phyloP scores from a whole-genome alignment of 192 early-diverging fungal species.

The Spinellus fusiger region DNA sequence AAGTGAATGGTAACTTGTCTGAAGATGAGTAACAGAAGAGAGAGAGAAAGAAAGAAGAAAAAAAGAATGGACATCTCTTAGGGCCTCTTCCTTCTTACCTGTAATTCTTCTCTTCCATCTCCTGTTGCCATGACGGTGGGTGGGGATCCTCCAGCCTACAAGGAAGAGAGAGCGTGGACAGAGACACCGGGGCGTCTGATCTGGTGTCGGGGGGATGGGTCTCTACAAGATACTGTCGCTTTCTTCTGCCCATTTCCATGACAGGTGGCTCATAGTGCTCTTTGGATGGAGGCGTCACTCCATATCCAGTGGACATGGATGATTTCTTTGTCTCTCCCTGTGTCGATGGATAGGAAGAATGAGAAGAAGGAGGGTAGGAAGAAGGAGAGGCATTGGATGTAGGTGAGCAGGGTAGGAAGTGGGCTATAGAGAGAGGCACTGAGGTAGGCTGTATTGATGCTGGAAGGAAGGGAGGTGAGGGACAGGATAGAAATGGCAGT shows the following conservation, averaged over 20 bases:
- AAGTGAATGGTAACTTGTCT: not conserved
- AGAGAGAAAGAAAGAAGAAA: no score
- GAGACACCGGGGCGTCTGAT: no score
- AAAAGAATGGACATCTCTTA: no score
- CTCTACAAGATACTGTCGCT: no score
- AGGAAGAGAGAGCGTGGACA: no score
- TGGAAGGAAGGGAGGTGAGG: not conserved
- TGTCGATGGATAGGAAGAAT: not conserved
- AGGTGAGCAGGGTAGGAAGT: not conserved
- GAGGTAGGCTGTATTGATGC: not conserved
- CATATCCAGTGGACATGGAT: slow-evolving; percentile 9
- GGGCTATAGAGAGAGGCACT: not conserved
- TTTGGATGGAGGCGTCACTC: slow-evolving; percentile 23
- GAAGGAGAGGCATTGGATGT: slow-evolving; percentile 7
- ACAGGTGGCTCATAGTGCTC: slow-evolving; percentile 20
- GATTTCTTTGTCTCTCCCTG: not conserved
- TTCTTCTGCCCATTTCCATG: not conserved
- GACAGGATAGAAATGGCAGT: not conserved
- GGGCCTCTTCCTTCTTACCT: no score
- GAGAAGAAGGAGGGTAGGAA: not conserved
- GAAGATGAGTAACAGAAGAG: not conserved
- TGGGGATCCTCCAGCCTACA: no score
- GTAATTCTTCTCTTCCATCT: no score
- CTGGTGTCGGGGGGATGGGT: no score
- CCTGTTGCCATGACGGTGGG: no score